Base-by-base conservation (phyloP, 2,329 filamentous ascomycete genomes). In the Thielaviopsis punctulata region DNA sequence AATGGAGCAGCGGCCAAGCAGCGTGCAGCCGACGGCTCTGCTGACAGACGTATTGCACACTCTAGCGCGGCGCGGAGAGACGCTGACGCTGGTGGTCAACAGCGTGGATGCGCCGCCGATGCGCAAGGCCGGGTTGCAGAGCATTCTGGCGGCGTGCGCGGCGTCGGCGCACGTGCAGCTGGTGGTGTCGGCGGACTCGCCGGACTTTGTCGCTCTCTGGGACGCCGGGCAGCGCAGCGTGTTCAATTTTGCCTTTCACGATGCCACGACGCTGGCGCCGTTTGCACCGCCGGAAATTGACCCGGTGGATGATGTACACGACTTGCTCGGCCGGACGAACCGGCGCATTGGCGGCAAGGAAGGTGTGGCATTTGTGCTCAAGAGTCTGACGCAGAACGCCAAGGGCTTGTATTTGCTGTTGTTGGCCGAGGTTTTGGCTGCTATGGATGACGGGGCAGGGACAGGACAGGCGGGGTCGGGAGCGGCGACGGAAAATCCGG, bases 371-470 rank as follows among this genome's bases (percentile, higher is more conserved):
- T 96, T 92, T 62, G 92, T 98, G 52, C 71, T 98, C 51, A 86
- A 85, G 61, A 90, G 83, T 64, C 68, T 98, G 56, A 89, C 92
- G 0, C 88, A 94, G 66, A 96, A 96, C 61, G 92, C 92, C 0
- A 81, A 86, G 64, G 87, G 80, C 55, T 66, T 98, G 23, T 98
- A 95, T 66, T 76, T 83, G 30, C 73, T 98, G 48, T 71, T 98
- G 15, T 79, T 96, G 2, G 81, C 80, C 13, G 90, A 96, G 67
- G 80, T 95, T 47, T 70, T 98, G 41, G 78, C 82, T 18, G 73
- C 80, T 25, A 75, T 80, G 64, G 69, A 59, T 12, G 63, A 64
- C 3, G 69, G 66, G 0, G 67, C 63, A 2, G 68, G 66, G 15
- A 2, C 19, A n/a, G n/a, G n/a, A n/a, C n/a, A n/a, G 39, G 39